Base-by-base conservation (phyloP, 2,329 filamentous ascomycete species). In the Microdochium paspali region DNA sequence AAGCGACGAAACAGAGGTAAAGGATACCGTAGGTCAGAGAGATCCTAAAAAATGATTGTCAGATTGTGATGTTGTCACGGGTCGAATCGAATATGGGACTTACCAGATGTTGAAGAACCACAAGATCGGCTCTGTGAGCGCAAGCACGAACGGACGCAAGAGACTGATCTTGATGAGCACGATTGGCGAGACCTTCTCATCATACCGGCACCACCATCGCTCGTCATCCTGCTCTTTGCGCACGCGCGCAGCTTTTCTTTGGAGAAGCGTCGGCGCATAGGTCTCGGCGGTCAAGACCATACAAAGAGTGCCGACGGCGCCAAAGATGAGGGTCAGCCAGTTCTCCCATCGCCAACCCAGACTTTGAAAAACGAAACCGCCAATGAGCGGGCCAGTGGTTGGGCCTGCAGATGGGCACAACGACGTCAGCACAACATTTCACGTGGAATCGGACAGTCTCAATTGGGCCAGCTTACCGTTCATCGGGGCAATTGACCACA, bases 281-380 rank as follows among this genome's bases (percentile, higher is more conserved):
- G 87, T 91, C 66, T 95, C 89, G 51, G 77, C 77, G 44, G 86
- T 71, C 1, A 77, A 70, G 2, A 72, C 59, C 54, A 88, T 76
- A 53, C 83, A 66, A 20, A 75, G 51, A 48, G 82, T 76, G 0
- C 79, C 80, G 0, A 76, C 71, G 1, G 78, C 87, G 0, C 78
- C 77, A 10, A 88, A 72, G 46, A 94, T 90, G 57, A 91, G 66
- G 9, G 84, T 77, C 20, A 93, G 73, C 85, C 87, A 95, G 58
- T 87, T 86, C 31, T 84, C 84, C 88, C 89, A 95, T 25, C 90
- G 71, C 90, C 90, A 96, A 10, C 88, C 89, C 2, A 93, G 70
- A 52, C 85, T 81, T 62, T 90, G 74, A 54, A 65, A 87, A 1
- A 86, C 79, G 55, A 95, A 94, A 0, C 90, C 90, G 21, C 90